Conservation (phyloP, 2,329 filamentous ascomycete genomes). For the Dothiorella sarmentorum region DNA sequence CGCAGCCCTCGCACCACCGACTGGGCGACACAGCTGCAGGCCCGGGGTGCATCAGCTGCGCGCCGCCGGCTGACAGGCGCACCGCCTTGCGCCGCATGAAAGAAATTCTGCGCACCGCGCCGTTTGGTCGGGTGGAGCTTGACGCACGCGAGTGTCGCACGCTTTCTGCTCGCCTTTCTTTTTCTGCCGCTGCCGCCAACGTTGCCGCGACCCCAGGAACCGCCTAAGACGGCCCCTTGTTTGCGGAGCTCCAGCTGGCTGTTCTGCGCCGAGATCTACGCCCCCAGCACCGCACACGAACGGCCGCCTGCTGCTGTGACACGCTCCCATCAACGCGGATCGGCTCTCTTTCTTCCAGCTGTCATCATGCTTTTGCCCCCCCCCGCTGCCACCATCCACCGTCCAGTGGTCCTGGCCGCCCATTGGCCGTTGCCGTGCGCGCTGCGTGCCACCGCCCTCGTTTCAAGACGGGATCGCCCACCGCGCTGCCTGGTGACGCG, state of each 20-base stretch:
- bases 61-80: conserved; percentile 8
- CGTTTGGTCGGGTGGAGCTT: conserved; percentile 14
- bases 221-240: conserved; percentile 11
- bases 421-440: conserved; percentile 3
- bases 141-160: conserved; percentile 13
- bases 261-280: conserved; percentile 13
- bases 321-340: conserved; percentile 8
- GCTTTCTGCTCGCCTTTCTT: conserved; percentile 10
- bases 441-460: conserved; percentile 14
- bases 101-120: conserved; percentile 12
- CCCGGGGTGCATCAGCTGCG: not conserved
- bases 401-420: not conserved
- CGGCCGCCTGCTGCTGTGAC: conserved; percentile 11
- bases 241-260: conserved; percentile 8
- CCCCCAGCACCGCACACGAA: not conserved
- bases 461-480: conserved; percentile 15
- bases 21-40: not conserved
- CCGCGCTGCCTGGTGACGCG: conserved; percentile 12
- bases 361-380: conserved; percentile 7
- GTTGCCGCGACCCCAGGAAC: conserved; percentile 14
- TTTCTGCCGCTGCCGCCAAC: conserved; percentile 14
- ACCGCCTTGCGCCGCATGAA: conserved; percentile 1
- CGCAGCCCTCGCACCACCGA: too few relatives aligned
- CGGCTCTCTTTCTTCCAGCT: not conserved
- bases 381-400: conserved; percentile 3